These are phyloP conservation scores for Mycena rosella DNA, from an alignment of 768 basidiomycete species.

Conservation along the genomic window DNA sequence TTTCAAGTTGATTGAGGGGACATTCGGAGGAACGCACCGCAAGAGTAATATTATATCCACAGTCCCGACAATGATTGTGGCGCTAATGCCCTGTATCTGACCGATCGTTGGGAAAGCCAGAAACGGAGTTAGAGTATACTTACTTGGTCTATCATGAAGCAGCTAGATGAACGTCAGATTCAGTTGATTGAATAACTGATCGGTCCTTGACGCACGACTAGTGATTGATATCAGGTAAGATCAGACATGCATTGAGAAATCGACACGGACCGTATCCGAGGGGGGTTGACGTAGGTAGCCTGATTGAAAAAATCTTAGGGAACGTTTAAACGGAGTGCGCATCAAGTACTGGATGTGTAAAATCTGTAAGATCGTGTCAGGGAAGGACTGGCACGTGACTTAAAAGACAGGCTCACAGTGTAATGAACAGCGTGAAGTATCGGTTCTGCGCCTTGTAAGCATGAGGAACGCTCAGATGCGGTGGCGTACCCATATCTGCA, in stretches of 20 bases:
- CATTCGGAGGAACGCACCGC: background rate
- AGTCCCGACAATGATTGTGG: background rate
- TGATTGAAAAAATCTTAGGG: background rate
- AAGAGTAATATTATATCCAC: conserved; percentile 1
- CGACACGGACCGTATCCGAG: conserved; percentile 3
- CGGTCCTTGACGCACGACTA: background rate
- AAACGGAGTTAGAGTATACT: background rate
- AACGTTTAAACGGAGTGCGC: background rate
- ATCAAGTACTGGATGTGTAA: conserved; percentile 8
- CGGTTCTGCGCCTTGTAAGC: no score
- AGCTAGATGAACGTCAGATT: background rate
- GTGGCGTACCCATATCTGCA: conserved; percentile 11
- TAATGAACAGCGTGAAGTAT: no score
- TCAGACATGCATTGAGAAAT: background rate
- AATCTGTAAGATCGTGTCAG: conserved; percentile 4
- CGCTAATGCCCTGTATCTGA: conserved; percentile 3
- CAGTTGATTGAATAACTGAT: background rate
- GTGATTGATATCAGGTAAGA: background rate
- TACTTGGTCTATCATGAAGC: conserved; percentile 16
- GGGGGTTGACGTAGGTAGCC: conserved; percentile 3
- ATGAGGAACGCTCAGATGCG: background rate
- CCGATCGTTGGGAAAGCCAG: background rate
- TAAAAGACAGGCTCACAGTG: no score
- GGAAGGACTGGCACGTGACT: background rate
- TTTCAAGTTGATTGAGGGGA: no score